phyloP scores from a whole-genome alignment of 1,284 basidiomycete genomes.

The Ustilago crameri region DNA sequence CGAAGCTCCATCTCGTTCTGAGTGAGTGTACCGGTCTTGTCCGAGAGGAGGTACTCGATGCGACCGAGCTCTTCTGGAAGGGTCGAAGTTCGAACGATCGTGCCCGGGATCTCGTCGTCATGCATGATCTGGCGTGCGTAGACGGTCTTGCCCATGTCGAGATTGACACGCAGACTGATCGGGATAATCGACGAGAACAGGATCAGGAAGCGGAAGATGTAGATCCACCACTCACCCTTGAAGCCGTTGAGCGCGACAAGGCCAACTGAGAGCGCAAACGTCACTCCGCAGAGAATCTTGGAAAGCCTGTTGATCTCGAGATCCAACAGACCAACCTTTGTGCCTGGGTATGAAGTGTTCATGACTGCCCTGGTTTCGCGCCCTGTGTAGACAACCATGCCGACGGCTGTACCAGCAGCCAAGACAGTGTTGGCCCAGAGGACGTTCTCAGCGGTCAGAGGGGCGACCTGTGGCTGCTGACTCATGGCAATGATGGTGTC shows the following conservation, averaged over 20 bases:
- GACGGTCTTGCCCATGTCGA: constrained; percentile 99
- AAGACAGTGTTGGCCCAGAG: constrained; percentile 98
- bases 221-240: constrained; percentile 93
- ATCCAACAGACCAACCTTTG: constrained; percentile 92
- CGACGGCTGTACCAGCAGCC: constrained; percentile 91
- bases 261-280: constrained; percentile 87
- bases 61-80: constrained; percentile 95
- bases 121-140: constrained; percentile 95
- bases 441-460: constrained; percentile 84
- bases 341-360: constrained; percentile 97
- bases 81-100: constrained; percentile 95
- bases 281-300: constrained; percentile 95
- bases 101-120: constrained; percentile 90
- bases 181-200: constrained; percentile 99
- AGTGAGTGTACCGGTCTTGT: constrained; percentile 97
- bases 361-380: constrained; percentile 96
- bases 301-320: constrained; percentile 94
- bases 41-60: constrained; percentile 93
- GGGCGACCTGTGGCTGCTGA: constrained; percentile 60
- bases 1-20: constrained; percentile 99
- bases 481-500: constrained; percentile 68
- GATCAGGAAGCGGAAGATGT: constrained; percentile 95
- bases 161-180: constrained; percentile 96
- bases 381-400: constrained; percentile 93
- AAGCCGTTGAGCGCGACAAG: constrained; percentile 97